Evolutionary conservation across 164 flowering plant genomes (phyloP).

Genomic region (Protea cynaroides): DNA sequence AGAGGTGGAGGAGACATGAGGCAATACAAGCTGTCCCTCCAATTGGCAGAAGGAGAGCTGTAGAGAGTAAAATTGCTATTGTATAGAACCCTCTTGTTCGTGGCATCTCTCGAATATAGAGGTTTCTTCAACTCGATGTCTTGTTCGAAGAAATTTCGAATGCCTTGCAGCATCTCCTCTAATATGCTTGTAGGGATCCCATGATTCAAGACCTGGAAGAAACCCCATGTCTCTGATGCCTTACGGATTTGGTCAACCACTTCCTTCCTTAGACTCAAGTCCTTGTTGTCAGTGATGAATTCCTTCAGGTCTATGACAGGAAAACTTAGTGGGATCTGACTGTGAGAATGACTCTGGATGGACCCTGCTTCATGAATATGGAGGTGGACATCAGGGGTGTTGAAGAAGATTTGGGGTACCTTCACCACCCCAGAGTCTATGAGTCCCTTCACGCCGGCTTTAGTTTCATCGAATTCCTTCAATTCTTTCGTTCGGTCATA

Average conservation of each 20-base stretch:
- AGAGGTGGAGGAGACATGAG: slow-evolving; percentile 17
- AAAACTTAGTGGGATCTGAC: background rate
- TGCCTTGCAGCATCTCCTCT: slow-evolving; percentile 15
- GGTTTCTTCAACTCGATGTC: slow-evolving; percentile 24
- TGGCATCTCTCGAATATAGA: slow-evolving; percentile 26
- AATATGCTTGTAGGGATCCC: slow-evolving; percentile 9
- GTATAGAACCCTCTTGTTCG: slow-evolving; percentile 6
- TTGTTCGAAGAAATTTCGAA: slow-evolving; percentile 14
- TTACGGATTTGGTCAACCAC: slow-evolving; percentile 1
- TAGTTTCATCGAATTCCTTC: slow-evolving; percentile 14
- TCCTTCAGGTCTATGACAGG: slow-evolving; percentile 12
- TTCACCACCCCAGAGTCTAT: slow-evolving; percentile 19
- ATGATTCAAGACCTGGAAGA: slow-evolving; percentile 23
- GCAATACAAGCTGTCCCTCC: slow-evolving; percentile 31
- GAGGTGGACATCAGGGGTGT: slow-evolving; percentile 9
- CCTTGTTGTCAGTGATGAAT: background rate
- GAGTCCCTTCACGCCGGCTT: slow-evolving; percentile 31
- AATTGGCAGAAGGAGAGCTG: slow-evolving; percentile 15
- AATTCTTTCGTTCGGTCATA: slow-evolving; percentile 7
- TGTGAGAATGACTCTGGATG: too few species aligned
- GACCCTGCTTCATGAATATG: too few species aligned
- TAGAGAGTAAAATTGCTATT: slow-evolving; percentile 27
- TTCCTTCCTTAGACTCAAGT: background rate
- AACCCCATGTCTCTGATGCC: slow-evolving; percentile 20
- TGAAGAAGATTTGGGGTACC: slow-evolving; percentile 23